phyloP scores from a whole-genome alignment of 768 basidiomycete genomes.

The Kwoniella sp. region DNA sequence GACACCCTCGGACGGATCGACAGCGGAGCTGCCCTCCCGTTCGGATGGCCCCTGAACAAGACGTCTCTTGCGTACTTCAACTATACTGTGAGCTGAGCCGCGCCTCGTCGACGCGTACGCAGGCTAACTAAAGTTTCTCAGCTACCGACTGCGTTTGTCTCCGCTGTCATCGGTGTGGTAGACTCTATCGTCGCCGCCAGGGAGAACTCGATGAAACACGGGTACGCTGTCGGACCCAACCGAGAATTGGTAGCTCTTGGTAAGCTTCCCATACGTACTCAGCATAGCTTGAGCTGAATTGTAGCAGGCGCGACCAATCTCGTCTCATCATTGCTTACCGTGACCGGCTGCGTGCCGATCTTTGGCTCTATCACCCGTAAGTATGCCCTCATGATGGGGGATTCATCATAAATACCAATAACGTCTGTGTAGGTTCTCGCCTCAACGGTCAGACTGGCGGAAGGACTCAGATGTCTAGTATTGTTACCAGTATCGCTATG shows the following conservation, averaged over 20 bases:
- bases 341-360: constrained; percentile 79
- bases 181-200: constrained; percentile 95
- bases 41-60: constrained; percentile 68
- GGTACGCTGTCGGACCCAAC: constrained; percentile 85
- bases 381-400: too few relatives aligned
- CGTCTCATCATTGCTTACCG: constrained; percentile 62
- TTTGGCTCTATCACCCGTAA: constrained; percentile 86
- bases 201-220: constrained; percentile 77
- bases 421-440: constrained; percentile 61
- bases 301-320: constrained; percentile 66
- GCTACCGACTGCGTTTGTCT: constrained; percentile 56
- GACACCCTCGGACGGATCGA: constrained; percentile 75
- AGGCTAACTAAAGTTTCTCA: constrained; percentile 7
- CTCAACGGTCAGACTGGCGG: constrained; percentile 87
- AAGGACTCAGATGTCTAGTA: constrained; percentile 74
- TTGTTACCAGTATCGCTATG: constrained; percentile 69
- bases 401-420: too few relatives aligned
- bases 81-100: constrained; percentile 54
- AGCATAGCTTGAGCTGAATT: constrained; percentile 4
- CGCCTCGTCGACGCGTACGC: background rate
- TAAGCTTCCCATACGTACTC: constrained; percentile 11
- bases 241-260: constrained; percentile 90
- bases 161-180: constrained; percentile 83
- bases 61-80: constrained; percentile 63
- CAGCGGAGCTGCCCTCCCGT: constrained; percentile 56